A percentile compares a stretch with the other conserved stretches of the same genome.
Evolutionary conservation across 2,329 filamentous ascomycete genomes (phyloP).

Genomic region (Calonectria naviculata): DNA sequence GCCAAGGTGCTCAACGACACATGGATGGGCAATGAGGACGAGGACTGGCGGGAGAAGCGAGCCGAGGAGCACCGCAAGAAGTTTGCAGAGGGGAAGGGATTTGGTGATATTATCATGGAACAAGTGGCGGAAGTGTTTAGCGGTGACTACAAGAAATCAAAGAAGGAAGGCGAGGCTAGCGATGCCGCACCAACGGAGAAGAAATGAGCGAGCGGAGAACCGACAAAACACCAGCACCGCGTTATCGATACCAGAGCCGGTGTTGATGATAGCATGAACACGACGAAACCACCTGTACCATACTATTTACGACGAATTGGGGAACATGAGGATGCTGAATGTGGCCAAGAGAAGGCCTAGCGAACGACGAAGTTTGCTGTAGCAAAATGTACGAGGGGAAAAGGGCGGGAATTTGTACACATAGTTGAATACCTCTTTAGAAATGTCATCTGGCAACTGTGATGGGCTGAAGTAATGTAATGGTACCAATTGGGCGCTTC

Average conservation of each 20-base stretch:
- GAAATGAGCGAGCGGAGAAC: conserved; percentile 30
- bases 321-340: neutral
- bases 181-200: conserved; percentile 26
- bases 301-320: conserved; percentile 17
- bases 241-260: neutral
- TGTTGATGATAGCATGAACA: conserved; percentile 2
- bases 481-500: neutral
- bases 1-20: conserved; percentile 56
- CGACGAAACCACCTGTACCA: conserved; percentile 16
- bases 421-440: conserved; percentile 5
- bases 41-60: conserved; percentile 65
- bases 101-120: conserved; percentile 66
- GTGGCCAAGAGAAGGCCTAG: neutral
- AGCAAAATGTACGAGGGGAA: neutral
- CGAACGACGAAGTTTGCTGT: neutral
- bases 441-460: neutral
- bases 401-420: neutral
- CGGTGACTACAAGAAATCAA: conserved; percentile 41
- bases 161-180: conserved; percentile 38
- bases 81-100: conserved; percentile 65
- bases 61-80: conserved; percentile 63
- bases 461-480: neutral
- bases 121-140: conserved; percentile 66
- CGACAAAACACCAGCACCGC: neutral
- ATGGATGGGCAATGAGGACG: conserved; percentile 69